These are phyloP conservation scores for Tulasnella sp. DNA, from an alignment of 768 basidiomycete genomes.

Conservation along the genomic window DNA sequence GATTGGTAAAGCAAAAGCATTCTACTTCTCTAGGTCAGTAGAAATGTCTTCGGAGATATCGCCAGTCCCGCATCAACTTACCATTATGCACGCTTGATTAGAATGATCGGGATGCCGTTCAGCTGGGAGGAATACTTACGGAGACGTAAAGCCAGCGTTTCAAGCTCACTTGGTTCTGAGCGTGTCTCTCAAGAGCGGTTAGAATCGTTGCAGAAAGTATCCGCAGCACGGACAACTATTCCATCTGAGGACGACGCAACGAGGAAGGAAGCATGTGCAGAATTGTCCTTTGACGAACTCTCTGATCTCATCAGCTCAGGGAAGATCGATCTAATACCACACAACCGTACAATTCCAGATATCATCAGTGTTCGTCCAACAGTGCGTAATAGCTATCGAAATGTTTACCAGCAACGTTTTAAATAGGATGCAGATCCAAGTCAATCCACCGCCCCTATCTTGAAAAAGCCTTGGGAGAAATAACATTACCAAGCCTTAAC, in stretches of 20 bases:
- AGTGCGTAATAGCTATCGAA: not conserved
- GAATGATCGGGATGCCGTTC: too few species aligned
- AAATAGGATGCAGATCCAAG: slow-evolving; percentile 4
- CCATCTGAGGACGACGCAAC: not conserved
- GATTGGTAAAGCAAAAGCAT: slow-evolving; percentile 9
- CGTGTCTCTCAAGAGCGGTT: too few species aligned
- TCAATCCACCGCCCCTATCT: not conserved
- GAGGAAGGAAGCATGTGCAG: too few species aligned
- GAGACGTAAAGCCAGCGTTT: too few species aligned
- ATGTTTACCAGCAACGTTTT: not conserved
- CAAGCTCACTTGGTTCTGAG: too few species aligned
- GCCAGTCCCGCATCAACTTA: too few species aligned
- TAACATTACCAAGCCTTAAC: too few species aligned
- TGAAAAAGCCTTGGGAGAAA: slow-evolving; percentile 12
- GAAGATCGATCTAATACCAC: not conserved
- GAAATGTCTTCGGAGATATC: too few species aligned
- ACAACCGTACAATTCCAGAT: slow-evolving; percentile 12
- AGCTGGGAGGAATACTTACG: too few species aligned
- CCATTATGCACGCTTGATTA: too few species aligned
- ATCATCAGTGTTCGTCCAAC: slow-evolving; percentile 6
- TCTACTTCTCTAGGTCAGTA: slow-evolving; percentile 13
- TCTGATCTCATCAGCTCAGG: slow-evolving; percentile 9
- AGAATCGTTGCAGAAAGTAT: not conserved
- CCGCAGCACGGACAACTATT: not conserved
- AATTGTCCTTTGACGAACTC: slow-evolving; percentile 9